phyloP scores from a whole-genome alignment of 2,329 filamentous ascomycete genomes.

The Exophiala sp. region DNA sequence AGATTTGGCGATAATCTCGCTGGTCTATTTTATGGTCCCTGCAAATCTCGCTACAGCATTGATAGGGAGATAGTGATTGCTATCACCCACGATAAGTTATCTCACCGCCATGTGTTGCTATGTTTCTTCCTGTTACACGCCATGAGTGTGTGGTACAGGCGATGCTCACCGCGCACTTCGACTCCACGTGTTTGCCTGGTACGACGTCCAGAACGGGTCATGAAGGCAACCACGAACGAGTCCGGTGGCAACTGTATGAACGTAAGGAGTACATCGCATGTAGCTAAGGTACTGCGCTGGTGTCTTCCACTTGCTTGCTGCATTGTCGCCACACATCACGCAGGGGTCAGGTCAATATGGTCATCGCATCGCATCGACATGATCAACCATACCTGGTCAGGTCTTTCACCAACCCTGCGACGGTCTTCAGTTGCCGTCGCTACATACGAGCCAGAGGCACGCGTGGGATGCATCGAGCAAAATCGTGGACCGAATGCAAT shows the following conservation, averaged over 20 bases:
- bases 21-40: not conserved
- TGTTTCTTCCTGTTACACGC: not conserved
- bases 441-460: not conserved
- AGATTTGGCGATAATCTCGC: not conserved
- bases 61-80: too few species aligned
- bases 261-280: too few species aligned
- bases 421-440: not conserved
- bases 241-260: constrained; percentile 4
- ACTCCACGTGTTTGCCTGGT: constrained; percentile 7
- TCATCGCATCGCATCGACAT: too few species aligned
- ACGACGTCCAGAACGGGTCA: not conserved
- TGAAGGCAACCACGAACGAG: not conserved
- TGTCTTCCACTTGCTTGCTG: too few species aligned
- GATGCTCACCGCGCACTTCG: constrained; percentile 6
- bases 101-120: too few species aligned
- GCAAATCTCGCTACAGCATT: not conserved
- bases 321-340: too few species aligned
- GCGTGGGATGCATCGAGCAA: not conserved
- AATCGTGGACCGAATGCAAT: not conserved
- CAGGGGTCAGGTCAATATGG: too few species aligned
- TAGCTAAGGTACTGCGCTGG: too few species aligned
- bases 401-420: not conserved
- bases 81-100: too few species aligned
- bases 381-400: not conserved
- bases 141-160: not conserved